Percentiles rank a stretch among this genome's conserved stretches.
These are phyloP conservation scores for Escovopsis weberi DNA, from an alignment of 2,329 filamentous ascomycete species.

Conservation along the genomic window DNA sequence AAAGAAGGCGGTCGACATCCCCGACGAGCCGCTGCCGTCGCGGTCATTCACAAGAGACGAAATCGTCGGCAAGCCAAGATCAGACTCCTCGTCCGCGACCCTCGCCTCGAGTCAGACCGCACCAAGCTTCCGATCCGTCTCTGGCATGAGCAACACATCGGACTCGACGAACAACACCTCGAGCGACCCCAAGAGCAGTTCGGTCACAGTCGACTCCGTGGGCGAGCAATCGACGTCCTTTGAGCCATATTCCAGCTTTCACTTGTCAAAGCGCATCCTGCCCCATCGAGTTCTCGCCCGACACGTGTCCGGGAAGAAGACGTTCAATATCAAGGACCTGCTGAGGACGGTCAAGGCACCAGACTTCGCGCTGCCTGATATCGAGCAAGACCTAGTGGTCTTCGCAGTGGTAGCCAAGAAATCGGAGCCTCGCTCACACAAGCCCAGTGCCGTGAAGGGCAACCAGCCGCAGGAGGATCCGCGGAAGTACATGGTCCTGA, in stretches of 20 bases:
- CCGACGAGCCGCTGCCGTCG: slow-evolving; percentile 30
- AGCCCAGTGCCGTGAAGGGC: slow-evolving; percentile 27
- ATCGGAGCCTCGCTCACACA: slow-evolving; percentile 58
- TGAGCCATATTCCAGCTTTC: slow-evolving; percentile 74
- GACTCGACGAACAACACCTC: neutral
- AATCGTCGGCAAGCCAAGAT: slow-evolving; percentile 27
- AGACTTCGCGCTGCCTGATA: slow-evolving; percentile 63
- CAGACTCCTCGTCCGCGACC: slow-evolving; percentile 10
- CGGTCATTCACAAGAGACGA: slow-evolving; percentile 50
- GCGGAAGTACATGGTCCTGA: slow-evolving; percentile 87
- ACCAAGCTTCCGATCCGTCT: slow-evolving; percentile 16
- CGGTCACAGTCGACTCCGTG: slow-evolving; percentile 8
- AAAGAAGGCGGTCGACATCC: slow-evolving; percentile 38
- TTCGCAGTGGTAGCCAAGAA: slow-evolving; percentile 81
- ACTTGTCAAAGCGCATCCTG: slow-evolving; percentile 70
- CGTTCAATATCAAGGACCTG: slow-evolving; percentile 66
- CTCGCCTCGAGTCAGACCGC: slow-evolving; percentile 30
- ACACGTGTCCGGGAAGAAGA: slow-evolving; percentile 62
- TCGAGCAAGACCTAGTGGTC: slow-evolving; percentile 80
- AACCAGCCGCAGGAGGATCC: slow-evolving; percentile 38
- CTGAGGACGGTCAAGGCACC: slow-evolving; percentile 71
- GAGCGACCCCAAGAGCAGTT: neutral
- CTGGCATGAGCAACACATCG: slow-evolving; percentile 7
- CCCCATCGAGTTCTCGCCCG: slow-evolving; percentile 69
- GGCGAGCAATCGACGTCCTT: slow-evolving; percentile 38